Evolutionary conservation across 2,329 filamentous ascomycete species (phyloP).

Genomic region (Emmonsia crescens): DNA sequence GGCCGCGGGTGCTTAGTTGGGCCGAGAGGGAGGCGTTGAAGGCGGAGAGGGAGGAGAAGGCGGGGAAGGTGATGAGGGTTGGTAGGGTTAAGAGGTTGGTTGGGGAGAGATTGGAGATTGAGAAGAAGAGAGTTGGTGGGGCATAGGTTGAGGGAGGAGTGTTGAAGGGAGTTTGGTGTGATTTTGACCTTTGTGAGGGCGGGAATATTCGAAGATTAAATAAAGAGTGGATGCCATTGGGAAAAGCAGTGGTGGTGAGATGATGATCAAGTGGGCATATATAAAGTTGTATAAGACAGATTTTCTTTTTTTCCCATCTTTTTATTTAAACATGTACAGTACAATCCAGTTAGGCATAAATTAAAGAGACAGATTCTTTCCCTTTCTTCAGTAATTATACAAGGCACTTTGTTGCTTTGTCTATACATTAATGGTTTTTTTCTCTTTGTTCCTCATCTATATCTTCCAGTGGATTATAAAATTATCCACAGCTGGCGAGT

Average conservation of each 20-base stretch:
- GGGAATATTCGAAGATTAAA: not conserved
- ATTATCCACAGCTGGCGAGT: no score
- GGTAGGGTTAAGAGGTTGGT: slow-evolving; percentile 23
- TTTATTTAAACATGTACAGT: not conserved
- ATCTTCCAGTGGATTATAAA: no score
- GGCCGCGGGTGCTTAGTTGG: slow-evolving; percentile 25
- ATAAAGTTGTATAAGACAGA: not conserved
- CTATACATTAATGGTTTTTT: not conserved
- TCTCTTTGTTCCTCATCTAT: not conserved
- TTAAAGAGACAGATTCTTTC: not conserved
- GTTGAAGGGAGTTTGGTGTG: not conserved
- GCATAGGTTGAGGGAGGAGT: not conserved
- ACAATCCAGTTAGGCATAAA: not conserved
- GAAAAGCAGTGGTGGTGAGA: not conserved
- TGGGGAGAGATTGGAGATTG: slow-evolving; percentile 15
- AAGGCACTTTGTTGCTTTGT: not conserved
- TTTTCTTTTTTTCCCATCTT: not conserved
- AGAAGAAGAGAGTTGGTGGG: not conserved
- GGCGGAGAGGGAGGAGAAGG: slow-evolving; percentile 23
- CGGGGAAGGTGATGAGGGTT: slow-evolving; percentile 21
- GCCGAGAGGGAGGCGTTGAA: slow-evolving; percentile 21
- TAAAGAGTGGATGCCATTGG: not conserved
- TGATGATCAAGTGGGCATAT: not conserved
- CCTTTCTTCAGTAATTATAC: not conserved
- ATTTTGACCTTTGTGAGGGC: not conserved